Conservation (phyloP, 2,329 filamentous ascomycete species). For the Chaetomiaceae sp. region DNA sequence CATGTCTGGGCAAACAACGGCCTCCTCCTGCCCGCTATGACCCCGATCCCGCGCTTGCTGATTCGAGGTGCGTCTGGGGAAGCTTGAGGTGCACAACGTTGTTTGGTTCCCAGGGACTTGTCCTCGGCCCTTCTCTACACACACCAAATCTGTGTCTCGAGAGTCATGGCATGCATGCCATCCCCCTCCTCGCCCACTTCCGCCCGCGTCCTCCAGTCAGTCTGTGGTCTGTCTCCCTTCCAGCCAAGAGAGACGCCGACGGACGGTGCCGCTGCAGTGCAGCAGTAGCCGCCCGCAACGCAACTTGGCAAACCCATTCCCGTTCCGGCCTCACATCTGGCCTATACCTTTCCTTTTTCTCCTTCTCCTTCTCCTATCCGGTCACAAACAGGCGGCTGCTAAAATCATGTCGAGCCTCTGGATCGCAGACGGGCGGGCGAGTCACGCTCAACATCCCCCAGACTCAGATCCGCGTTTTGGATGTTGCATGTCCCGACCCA, state of each 20-base stretch:
- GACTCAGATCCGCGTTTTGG: conserved; percentile 27
- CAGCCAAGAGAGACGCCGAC: not conserved
- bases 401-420: conserved; percentile 23
- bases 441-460: conserved; percentile 21
- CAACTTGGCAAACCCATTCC: too few relatives aligned
- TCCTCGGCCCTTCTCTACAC: not conserved
- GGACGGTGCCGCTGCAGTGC: not conserved
- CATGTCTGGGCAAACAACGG: conserved; percentile 2
- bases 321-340: too few relatives aligned
- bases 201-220: too few relatives aligned
- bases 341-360: too few relatives aligned
- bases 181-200: too few relatives aligned
- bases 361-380: conserved; percentile 6
- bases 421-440: conserved; percentile 1
- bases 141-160: conserved; percentile 5
- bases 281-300: not conserved
- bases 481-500: conserved; percentile 20
- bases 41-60: conserved; percentile 8
- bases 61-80: conserved; percentile 16
- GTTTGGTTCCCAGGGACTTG: not conserved
- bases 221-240: too few relatives aligned
- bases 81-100: conserved; percentile 7
- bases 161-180: too few relatives aligned
- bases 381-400: conserved; percentile 27
- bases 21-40: conserved; percentile 21